Evolutionary conservation across 2,329 filamentous ascomycete genomes (phyloP).

Genomic region (Diaporthe sp.): DNA sequence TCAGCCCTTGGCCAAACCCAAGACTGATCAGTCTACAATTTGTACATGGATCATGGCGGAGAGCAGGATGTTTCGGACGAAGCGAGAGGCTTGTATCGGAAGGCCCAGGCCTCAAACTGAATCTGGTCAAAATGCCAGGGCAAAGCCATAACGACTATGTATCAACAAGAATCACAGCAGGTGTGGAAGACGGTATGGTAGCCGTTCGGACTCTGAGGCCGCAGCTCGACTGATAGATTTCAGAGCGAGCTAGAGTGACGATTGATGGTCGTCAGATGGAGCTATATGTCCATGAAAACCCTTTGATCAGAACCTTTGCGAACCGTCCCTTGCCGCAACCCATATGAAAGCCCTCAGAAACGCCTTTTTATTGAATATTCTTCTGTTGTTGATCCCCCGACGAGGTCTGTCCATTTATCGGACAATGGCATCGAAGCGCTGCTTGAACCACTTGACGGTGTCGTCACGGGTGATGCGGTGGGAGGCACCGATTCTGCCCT

Average conservation of each 20-base stretch:
- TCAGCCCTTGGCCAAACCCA: rapidly evolving
- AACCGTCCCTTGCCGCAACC: slow-evolving; percentile 45
- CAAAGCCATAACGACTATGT: background rate
- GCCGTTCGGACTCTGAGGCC: slow-evolving; percentile 83
- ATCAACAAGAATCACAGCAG: slow-evolving; percentile 30
- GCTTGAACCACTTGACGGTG: slow-evolving; percentile 96
- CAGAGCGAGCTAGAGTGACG: slow-evolving; percentile 67
- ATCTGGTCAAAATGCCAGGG: background rate
- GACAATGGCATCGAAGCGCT: slow-evolving; percentile 97
- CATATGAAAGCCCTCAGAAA: slow-evolving; percentile 46
- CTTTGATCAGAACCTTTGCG: slow-evolving; percentile 45
- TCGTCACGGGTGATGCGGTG: slow-evolving; percentile 96
- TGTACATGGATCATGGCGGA: background rate
- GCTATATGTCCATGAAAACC: slow-evolving; percentile 55
- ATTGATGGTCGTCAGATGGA: slow-evolving; percentile 60
- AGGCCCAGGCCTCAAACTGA: background rate
- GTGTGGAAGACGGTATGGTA: slow-evolving; percentile 71
- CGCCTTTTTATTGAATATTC: slow-evolving; percentile 44
- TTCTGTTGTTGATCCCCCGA: slow-evolving; percentile 41
- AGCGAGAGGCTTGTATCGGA: background rate
- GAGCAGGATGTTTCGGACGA: background rate
- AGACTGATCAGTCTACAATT: background rate
- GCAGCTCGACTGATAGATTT: slow-evolving; percentile 70
- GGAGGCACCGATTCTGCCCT: slow-evolving; percentile 86
- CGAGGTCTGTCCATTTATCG: slow-evolving; percentile 75